These are phyloP conservation scores for Exophiala xenobiotica DNA, from an alignment of 2,329 filamentous ascomycete species.

Conservation along the genomic window DNA sequence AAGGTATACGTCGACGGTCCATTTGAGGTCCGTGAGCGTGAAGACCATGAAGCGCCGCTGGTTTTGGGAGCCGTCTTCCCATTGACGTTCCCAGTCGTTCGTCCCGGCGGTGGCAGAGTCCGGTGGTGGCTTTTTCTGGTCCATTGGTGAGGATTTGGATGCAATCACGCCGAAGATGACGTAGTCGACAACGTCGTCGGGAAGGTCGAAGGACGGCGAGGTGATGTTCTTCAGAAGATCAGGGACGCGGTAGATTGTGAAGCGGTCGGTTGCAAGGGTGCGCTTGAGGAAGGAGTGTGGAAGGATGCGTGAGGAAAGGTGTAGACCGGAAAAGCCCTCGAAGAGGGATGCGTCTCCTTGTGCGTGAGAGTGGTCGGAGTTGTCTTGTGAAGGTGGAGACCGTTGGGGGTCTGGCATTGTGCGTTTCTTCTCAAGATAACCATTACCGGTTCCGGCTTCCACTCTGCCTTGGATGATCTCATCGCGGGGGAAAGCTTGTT, in stretches of 20 bases:
- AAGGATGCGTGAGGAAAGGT: slow-evolving; percentile 78
- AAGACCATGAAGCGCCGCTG: slow-evolving; percentile 90
- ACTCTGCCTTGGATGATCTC: slow-evolving; percentile 51
- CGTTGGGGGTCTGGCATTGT: slow-evolving; percentile 15
- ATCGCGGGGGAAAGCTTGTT: slow-evolving; percentile 60
- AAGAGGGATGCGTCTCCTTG: slow-evolving; percentile 62
- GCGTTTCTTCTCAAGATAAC: slow-evolving; percentile 19
- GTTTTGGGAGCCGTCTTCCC: slow-evolving; percentile 56
- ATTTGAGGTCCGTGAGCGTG: slow-evolving; percentile 81
- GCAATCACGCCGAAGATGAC: slow-evolving; percentile 87
- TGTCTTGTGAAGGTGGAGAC: slow-evolving; percentile 1
- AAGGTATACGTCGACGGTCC: slow-evolving; percentile 86
- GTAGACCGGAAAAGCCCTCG: slow-evolving; percentile 81
- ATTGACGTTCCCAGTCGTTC: slow-evolving; percentile 42
- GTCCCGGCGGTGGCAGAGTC: slow-evolving; percentile 42
- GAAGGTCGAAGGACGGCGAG: slow-evolving; percentile 74
- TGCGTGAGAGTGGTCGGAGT: not conserved
- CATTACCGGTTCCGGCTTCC: slow-evolving; percentile 15
- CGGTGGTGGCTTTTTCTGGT: slow-evolving; percentile 46
- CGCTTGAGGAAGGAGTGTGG: slow-evolving; percentile 78
- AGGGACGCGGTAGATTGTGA: slow-evolving; percentile 65
- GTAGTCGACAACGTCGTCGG: slow-evolving; percentile 81
- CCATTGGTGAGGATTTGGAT: slow-evolving; percentile 78
- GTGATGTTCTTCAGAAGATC: slow-evolving; percentile 80
- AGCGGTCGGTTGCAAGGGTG: slow-evolving; percentile 73